Evolutionary conservation across 2,329 filamentous ascomycete genomes (phyloP), one percentile per base, ranked within the genome.

Genomic region (Pseudogymnoascus sp.): DNA sequence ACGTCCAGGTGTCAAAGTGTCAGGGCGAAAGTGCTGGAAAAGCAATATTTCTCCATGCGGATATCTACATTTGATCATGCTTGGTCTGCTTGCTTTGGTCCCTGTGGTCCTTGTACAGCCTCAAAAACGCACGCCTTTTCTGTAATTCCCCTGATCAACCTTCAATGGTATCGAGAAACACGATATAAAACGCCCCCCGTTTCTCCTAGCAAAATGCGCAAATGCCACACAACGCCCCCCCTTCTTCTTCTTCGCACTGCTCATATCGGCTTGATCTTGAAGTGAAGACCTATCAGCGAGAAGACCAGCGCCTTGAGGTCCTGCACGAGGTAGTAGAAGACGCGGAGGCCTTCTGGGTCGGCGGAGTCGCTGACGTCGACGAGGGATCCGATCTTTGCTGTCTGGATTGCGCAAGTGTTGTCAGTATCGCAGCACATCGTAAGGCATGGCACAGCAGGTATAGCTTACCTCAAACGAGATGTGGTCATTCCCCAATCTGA

Each of bases 271-370:
- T 90, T 90, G 76, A 90, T 90, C 88, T 99, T 99, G 82, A 99
- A 99, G 79, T 99, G 95, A 68, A 99, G 83, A 2, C 92, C 91
- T 72, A 98, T 99, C 69, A 99, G 79, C 63, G 93, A 97, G 77
- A 99, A 99, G 2, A 99, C 92, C 39, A 99, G 81, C 0, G 95
- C 95, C 79, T 98, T 99, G 25, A 99, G 80, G 74, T 99, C 95
- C 75, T 99, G 95, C 4, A 98, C 93, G 6, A 99, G 87, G 74
- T 99, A 99, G 81, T 99, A 99, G 78, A 99, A 99, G 2, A 99
- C 95, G 61, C 95, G 87, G 11, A 99, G 84, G 31, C 95, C 95
- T 78, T 99, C 95, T 1, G 95, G 95, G 74, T 99, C 95, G 62
- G 91, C 89, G 2, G 93, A 97, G 74, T 98, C 95, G 61, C 92